phyloP scores from a whole-genome alignment of 1,284 basidiomycete genomes.

The Puccinia novopanici region DNA sequence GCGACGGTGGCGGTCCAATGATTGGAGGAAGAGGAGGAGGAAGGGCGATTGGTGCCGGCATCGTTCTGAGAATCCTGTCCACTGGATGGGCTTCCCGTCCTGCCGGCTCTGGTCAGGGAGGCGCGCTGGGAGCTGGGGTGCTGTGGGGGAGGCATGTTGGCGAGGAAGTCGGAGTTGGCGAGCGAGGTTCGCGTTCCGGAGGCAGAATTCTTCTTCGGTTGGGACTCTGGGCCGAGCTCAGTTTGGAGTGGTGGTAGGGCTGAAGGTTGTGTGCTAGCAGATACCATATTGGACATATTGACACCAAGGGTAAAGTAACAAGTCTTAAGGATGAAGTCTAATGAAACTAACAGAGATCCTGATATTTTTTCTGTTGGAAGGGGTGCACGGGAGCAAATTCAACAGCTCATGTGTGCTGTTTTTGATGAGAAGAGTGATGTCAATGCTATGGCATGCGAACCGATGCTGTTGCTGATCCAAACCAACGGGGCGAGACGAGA shows the following conservation, averaged over 20 bases:
- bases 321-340: no score
- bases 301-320: no score
- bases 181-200: conserved; percentile 6
- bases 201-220: neutral
- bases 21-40: neutral
- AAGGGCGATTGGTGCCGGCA: neutral
- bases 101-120: neutral
- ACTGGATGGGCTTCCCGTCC: neutral
- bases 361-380: no score
- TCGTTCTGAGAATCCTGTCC: neutral
- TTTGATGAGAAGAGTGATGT: no score
- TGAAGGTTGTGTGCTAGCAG: conserved; percentile 14
- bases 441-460: no score
- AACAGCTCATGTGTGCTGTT: no score
- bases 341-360: no score
- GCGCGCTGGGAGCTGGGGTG: conserved; percentile 20
- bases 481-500: no score
- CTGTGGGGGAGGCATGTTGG: conserved; percentile 16
- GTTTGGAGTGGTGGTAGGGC: conserved; percentile 10
- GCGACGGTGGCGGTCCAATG: conserved; percentile 24
- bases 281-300: no score
- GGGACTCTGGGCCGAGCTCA: neutral
- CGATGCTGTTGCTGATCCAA: no score
- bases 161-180: conserved; percentile 16
- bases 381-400: no score